Base-by-base conservation (phyloP, 306 rosid species). In the Carpinus viminea region DNA sequence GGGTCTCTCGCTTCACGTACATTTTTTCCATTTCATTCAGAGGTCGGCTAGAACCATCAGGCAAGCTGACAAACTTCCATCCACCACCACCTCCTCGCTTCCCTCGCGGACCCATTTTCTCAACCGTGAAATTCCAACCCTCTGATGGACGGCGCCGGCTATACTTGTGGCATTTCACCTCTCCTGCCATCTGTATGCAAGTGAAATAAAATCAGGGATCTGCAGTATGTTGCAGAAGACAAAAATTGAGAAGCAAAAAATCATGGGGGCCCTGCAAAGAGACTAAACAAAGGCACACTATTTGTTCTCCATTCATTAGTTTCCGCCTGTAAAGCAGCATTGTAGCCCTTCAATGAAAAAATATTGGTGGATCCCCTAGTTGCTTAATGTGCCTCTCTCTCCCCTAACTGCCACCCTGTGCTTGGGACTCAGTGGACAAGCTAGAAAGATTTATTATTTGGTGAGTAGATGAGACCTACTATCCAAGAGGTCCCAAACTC, bases 31-130 rank as follows among this genome's bases (percentile, higher is more conserved):
- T 88, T 83, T 92, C 98, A 59, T 92, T 90, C 74, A 91, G 86
- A 5, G 96, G 93, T 74, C 98, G 83, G 64, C 89, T 92, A 20
- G 98, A 95, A 77, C 98, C 98, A 88, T 95, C 91, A 0, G 97
- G 90, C 81, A 86, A 71, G 88, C 96, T 91, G 16, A 89, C 93
- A 78, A 95, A 92, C 86, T 87, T 95, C 98, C 97, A 89, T 56
- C 98, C 97, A 0, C 97, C 98, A 5, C 91, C 96, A 68, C 82
- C 86, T 43, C 98, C 97, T 76, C 91, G 93, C 82, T 89, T 92
- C 74, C 97, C 98, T 31, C 69, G 83, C 2, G 89, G 64, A 71
- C 98, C 98, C 84, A 95, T 11, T 87, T 91, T 95, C 88, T 95
- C 98, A 54, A 95, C 89, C 0, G 91, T 92, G 74, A 88, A 85